phyloP scores from a whole-genome alignment of 2,329 filamentous ascomycete species.

The Microcera coccophila region DNA sequence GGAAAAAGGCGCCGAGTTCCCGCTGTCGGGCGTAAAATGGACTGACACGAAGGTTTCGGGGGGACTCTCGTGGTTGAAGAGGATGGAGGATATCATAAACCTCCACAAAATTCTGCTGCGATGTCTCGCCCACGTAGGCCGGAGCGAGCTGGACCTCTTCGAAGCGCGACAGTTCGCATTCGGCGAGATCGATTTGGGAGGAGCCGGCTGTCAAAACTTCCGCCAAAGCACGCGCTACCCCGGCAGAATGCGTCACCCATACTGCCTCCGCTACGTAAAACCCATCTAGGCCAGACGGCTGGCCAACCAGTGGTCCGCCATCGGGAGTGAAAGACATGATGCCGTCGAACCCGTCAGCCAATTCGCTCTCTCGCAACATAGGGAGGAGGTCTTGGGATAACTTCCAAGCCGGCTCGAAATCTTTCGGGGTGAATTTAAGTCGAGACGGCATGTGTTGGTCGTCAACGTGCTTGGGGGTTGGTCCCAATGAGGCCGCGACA shows the following conservation, averaged over 20 bases:
- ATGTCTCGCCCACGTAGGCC: conserved; percentile 55
- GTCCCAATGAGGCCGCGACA: conserved; percentile 49
- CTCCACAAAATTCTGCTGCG: conserved; percentile 58
- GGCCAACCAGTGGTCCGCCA: conserved; percentile 56
- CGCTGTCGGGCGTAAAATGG: conserved; percentile 54
- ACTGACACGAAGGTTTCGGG: conserved; percentile 55
- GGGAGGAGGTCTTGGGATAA: conserved; percentile 53
- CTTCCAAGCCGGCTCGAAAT: conserved; percentile 59
- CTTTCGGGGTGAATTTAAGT: conserved; percentile 54
- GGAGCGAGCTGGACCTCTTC: conserved; percentile 56
- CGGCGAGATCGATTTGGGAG: conserved; percentile 53
- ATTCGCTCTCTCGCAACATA: conserved; percentile 44
- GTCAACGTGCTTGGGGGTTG: conserved; percentile 50
- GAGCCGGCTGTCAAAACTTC: conserved; percentile 54
- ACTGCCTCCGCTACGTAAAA: conserved; percentile 64
- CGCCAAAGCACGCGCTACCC: conserved; percentile 58
- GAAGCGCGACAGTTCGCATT: conserved; percentile 58
- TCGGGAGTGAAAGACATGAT: conserved; percentile 65
- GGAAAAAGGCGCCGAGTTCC: conserved; percentile 55
- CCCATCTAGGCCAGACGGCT: conserved; percentile 54
- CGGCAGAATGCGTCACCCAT: conserved; percentile 64
- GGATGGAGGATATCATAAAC: conserved; percentile 64
- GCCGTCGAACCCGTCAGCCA: conserved; percentile 61
- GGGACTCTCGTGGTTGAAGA: conserved; percentile 53
- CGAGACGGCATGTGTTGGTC: conserved; percentile 63